Evolutionary conservation across 1,139 yeast species (phyloP).

Genomic region (Blastobotrys proliferans): DNA sequence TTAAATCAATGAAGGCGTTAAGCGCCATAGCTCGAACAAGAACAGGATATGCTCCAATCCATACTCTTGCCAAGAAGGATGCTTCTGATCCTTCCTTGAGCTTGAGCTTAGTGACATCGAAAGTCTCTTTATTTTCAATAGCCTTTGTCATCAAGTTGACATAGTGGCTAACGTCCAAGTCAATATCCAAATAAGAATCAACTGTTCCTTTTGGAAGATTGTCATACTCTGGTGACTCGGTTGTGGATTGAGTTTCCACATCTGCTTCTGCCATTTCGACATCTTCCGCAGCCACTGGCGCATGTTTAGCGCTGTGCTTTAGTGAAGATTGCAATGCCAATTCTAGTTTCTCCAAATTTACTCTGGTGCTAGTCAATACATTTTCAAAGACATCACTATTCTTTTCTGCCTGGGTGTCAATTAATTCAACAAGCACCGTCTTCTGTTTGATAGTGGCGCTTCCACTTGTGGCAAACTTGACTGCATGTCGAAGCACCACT

Average conservation of each 20-base stretch:
- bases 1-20: constrained; percentile 21
- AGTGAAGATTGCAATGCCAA: constrained; percentile 64
- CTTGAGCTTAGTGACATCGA: constrained; percentile 18
- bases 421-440: constrained; percentile 18
- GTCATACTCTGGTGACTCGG: constrained; percentile 3
- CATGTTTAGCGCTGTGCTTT: constrained; percentile 8
- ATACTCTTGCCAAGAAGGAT: constrained; percentile 33
- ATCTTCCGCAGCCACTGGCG: not conserved
- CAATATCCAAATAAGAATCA: constrained; percentile 7
- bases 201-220: not conserved
- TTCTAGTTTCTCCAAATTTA: constrained; percentile 57
- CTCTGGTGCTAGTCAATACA: constrained; percentile 39
- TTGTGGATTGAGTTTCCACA: not conserved
- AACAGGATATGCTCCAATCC: constrained; percentile 30
- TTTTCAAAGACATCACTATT: constrained; percentile 40
- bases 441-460: constrained; percentile 11
- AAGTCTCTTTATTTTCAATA: constrained; percentile 9
- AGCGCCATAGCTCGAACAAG: constrained; percentile 32
- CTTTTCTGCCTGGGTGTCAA: constrained; percentile 15
- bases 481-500: constrained; percentile 15
- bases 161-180: constrained; percentile 1
- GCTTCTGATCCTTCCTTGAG: constrained; percentile 18
- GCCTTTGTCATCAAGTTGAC: not conserved
- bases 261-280: not conserved
- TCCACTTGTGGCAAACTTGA: constrained; percentile 13